These are phyloP conservation scores for Nakazawaea sp. DNA, from an alignment of 805 yeast species.

Conservation along the genomic window DNA sequence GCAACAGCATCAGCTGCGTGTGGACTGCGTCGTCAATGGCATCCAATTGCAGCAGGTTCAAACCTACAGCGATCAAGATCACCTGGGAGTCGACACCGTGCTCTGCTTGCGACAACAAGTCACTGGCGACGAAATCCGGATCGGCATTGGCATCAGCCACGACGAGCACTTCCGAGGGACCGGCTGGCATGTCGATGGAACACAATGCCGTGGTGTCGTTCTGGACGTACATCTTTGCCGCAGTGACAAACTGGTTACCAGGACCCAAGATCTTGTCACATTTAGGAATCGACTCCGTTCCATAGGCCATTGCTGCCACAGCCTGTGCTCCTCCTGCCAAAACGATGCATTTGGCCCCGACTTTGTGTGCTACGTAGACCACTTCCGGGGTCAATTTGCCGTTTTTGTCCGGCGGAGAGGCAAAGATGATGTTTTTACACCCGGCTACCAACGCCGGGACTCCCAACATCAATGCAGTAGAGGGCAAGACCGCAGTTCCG, in stretches of 20 bases:
- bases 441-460: slow-evolving; percentile 99
- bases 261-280: slow-evolving; percentile 98
- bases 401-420: slow-evolving; percentile 92
- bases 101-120: slow-evolving; percentile 94
- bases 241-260: slow-evolving; percentile 98
- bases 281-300: slow-evolving; percentile 87
- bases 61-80: slow-evolving; percentile 74
- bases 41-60: slow-evolving; percentile 51
- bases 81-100: slow-evolving; percentile 99
- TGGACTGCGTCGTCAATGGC: slow-evolving; percentile 79
- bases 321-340: slow-evolving; percentile 99
- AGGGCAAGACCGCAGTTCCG: slow-evolving; percentile 97
- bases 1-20: slow-evolving; percentile 73
- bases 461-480: slow-evolving; percentile 96
- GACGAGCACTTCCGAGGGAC: slow-evolving; percentile 97
- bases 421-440: slow-evolving; percentile 83
- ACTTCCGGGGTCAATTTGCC: slow-evolving; percentile 96
- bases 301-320: slow-evolving; percentile 97
- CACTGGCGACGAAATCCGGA: slow-evolving; percentile 96
- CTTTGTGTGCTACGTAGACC: slow-evolving; percentile 92
- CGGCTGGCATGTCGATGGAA: slow-evolving; percentile 99
- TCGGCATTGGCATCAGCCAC: slow-evolving; percentile 84
- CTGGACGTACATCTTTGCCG: slow-evolving; percentile 96
- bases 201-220: slow-evolving; percentile 94
- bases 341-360: slow-evolving; percentile 86